Evolutionary conservation across 257 asterid genomes (phyloP).

Genomic region (Penstemon barbatus): DNA sequence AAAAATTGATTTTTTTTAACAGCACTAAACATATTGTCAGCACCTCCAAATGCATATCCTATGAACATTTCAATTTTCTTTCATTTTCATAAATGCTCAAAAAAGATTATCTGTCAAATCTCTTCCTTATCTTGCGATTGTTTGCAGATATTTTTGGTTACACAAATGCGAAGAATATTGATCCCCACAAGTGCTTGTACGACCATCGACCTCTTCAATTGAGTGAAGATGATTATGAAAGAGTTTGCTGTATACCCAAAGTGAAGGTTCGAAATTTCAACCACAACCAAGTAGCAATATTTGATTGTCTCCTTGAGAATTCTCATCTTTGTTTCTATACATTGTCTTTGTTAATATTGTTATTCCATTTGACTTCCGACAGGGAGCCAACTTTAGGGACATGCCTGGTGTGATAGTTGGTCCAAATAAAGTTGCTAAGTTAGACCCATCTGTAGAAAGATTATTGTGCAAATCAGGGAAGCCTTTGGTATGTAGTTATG

Average conservation of each 20-base stretch:
- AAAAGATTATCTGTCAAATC: neutral
- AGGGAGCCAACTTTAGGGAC: slow-evolving; percentile 51
- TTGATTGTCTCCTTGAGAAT: neutral
- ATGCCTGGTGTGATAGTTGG: slow-evolving; percentile 39
- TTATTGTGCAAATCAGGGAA: slow-evolving; percentile 32
- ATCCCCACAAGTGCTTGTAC: slow-evolving; percentile 21
- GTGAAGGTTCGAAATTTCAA: slow-evolving; percentile 29
- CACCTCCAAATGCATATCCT: neutral
- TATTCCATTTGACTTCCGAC: slow-evolving; percentile 7
- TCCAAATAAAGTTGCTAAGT: slow-evolving; percentile 20
- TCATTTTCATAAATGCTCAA: too few relatives aligned
- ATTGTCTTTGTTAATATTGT: neutral
- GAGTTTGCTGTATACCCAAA: slow-evolving; percentile 40
- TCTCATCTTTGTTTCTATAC: neutral
- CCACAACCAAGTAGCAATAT: neutral
- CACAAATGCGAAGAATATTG: slow-evolving; percentile 7
- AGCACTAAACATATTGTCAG: too few relatives aligned
- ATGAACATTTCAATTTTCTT: neutral
- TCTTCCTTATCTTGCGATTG: neutral
- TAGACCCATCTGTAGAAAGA: slow-evolving; percentile 33
- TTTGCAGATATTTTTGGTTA: slow-evolving; percentile 29
- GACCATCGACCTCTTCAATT: slow-evolving; percentile 39
- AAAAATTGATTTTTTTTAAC: neutral
- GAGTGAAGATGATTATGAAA: slow-evolving; percentile 40
- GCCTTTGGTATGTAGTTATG: slow-evolving; percentile 34